Conservation (phyloP, 176 grass and related monocot species). For the Puccinellia tenuiflora region DNA sequence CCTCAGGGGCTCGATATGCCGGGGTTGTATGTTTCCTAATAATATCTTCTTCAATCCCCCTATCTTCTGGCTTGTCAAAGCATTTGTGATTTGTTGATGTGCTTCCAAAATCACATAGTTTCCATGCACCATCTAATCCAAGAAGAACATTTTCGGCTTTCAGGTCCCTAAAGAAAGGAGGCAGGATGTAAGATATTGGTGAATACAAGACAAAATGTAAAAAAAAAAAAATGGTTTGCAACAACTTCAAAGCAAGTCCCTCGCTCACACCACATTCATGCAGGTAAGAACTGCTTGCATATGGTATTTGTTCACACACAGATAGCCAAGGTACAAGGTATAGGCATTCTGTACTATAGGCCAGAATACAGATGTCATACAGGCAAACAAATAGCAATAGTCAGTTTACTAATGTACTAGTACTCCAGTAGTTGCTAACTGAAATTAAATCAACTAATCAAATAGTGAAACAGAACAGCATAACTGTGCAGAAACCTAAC, state of each 20-base stretch:
- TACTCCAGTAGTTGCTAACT: not conserved
- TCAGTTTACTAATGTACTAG: not conserved
- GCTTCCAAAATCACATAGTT: slow-evolving; percentile 89
- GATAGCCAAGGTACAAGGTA: slow-evolving; percentile 16
- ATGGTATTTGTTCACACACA: not conserved
- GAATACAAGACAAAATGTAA: not conserved
- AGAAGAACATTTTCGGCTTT: slow-evolving; percentile 95
- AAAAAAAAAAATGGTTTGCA: not conserved
- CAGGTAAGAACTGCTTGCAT: not conserved
- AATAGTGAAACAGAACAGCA: slow-evolving; percentile 15
- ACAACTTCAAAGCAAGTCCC: not conserved
- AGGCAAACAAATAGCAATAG: not conserved
- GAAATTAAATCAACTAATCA: not conserved
- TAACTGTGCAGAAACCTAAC: not conserved
- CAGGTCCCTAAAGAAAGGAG: slow-evolving; percentile 50
- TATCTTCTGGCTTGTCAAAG: slow-evolving; percentile 75
- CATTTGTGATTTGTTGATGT: slow-evolving; percentile 85
- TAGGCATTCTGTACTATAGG: not conserved
- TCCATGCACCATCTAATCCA: slow-evolving; percentile 83
- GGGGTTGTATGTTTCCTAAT: slow-evolving; percentile 89
- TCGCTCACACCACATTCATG: not conserved
- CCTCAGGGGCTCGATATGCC: slow-evolving; percentile 86
- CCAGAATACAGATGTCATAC: slow-evolving; percentile 16
- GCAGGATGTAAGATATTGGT: not conserved
- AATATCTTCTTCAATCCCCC: slow-evolving; percentile 86